These are phyloP conservation scores for Dimargaris xerosporica DNA, from an alignment of 192 early-diverging fungal species.

Conservation along the genomic window DNA sequence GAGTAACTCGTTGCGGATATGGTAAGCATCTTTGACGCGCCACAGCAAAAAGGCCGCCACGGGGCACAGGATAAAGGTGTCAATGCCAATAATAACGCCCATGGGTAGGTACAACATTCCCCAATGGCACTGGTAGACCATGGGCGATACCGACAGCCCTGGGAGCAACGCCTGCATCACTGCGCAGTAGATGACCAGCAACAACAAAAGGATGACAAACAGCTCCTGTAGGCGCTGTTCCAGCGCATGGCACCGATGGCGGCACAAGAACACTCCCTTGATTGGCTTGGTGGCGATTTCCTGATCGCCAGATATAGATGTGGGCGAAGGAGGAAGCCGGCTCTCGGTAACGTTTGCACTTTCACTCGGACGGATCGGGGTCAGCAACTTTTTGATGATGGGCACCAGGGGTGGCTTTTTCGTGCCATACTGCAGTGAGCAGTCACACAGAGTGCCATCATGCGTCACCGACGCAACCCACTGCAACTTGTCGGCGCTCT, in stretches of 20 bases:
- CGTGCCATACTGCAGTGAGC: not conserved
- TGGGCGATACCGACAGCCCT: not conserved
- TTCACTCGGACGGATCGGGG: not conserved
- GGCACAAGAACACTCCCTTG: not conserved
- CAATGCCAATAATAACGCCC: not conserved
- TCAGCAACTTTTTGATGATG: not conserved
- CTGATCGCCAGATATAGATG: too few species aligned
- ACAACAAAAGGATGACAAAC: not conserved
- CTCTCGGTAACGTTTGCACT: too few species aligned
- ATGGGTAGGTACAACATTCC: not conserved
- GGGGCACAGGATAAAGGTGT: not conserved
- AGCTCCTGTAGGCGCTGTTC: not conserved
- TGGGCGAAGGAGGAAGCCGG: too few species aligned
- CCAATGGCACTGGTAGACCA: too few species aligned
- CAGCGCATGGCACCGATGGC: not conserved
- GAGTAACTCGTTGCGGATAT: constrained; percentile 6
- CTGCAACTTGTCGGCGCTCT: not conserved
- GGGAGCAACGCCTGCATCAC: not conserved
- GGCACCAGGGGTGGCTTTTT: not conserved
- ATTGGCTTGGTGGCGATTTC: too few species aligned
- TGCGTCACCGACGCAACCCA: not conserved
- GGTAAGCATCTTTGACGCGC: constrained; percentile 3
- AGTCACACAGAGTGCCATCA: not conserved
- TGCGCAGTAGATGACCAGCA: constrained; percentile 1
- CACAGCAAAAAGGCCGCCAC: not conserved